These are phyloP conservation scores for Letharia lupina DNA, from an alignment of 495 filamentous ascomycete genomes.

Conservation along the genomic window DNA sequence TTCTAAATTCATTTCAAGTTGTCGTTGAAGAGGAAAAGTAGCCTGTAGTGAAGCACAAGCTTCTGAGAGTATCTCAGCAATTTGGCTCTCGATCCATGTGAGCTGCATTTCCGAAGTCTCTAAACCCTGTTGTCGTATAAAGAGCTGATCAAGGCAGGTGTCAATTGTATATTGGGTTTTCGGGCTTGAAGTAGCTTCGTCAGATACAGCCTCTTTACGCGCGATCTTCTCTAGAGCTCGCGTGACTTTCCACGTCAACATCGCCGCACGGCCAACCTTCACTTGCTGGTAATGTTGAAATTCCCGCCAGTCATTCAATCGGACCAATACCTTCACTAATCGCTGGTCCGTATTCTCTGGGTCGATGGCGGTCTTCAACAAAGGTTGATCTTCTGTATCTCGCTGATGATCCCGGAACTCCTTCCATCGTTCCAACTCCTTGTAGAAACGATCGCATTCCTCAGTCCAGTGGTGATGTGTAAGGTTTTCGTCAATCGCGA, in stretches of 20 bases:
- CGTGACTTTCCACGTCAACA: neutral
- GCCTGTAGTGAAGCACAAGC: neutral
- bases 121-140: neutral
- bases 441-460: neutral
- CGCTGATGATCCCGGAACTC: neutral
- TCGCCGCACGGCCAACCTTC: neutral
- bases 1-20: neutral
- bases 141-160: neutral
- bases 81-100: neutral
- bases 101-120: neutral
- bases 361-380: neutral
- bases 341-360: neutral
- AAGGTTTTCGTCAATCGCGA: neutral
- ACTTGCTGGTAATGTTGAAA: constrained; percentile 2
- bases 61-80: neutral
- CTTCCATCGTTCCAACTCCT: constrained; percentile 2
- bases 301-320: constrained; percentile 7
- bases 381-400: neutral
- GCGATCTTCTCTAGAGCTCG: neutral
- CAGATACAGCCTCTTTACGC: neutral
- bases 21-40: neutral
- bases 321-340: neutral
- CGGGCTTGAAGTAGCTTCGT: neutral
- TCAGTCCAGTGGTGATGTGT: neutral
- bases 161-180: neutral